These are phyloP conservation scores for Apiospora pterosperma DNA, from an alignment of 2,329 filamentous ascomycete species.

Conservation along the genomic window DNA sequence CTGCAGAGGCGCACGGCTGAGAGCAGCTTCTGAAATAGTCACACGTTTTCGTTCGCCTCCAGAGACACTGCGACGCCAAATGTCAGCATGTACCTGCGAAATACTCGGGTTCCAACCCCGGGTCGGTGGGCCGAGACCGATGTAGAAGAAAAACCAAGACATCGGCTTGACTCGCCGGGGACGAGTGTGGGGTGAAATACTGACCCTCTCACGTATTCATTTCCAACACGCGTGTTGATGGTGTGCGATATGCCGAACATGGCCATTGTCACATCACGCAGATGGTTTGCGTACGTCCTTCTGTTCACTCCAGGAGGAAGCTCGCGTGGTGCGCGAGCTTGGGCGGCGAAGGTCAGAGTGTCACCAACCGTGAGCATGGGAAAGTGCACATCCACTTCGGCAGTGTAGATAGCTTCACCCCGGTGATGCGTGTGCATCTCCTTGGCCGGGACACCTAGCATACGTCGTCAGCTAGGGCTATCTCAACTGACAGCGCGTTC, in stretches of 20 bases:
- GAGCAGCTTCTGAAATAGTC: constrained; percentile 55
- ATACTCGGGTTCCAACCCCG: not conserved
- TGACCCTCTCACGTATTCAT: constrained; percentile 55
- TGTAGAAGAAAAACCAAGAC: not conserved
- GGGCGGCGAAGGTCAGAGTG: constrained; percentile 72
- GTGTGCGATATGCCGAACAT: constrained; percentile 71
- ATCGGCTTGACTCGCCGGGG: not conserved
- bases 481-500: not conserved
- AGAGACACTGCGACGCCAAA: constrained; percentile 55
- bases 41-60: constrained; percentile 68
- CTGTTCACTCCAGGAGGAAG: constrained; percentile 53
- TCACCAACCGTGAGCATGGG: constrained; percentile 72
- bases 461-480: not conserved
- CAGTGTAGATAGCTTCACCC: constrained; percentile 81
- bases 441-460: constrained; percentile 56
- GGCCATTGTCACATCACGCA: constrained; percentile 68
- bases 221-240: constrained; percentile 67
- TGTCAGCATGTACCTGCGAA: not conserved
- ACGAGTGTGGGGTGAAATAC: not conserved
- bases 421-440: constrained; percentile 74
- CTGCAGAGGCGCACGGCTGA: constrained; percentile 52
- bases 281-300: constrained; percentile 53
- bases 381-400: constrained; percentile 78
- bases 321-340: constrained; percentile 59
- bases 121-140: not conserved